Percentiles rank a stretch among this genome's conserved stretches.
Conservation (phyloP, 768 basidiomycete species). For the Cytidiella melzeri region DNA sequence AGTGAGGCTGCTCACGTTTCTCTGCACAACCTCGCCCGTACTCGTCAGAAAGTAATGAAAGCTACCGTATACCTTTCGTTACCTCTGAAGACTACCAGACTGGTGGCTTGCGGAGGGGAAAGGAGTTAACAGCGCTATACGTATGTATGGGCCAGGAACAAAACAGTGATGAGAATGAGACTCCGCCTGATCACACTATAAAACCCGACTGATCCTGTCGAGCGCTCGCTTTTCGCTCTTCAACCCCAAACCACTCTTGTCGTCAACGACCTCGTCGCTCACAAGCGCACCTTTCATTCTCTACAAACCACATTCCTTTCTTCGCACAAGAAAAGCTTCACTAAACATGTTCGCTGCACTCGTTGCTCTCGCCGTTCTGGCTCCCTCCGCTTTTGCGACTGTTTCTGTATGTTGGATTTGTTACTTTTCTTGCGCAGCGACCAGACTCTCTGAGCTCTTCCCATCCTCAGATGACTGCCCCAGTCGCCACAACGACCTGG, state of each 20-base stretch:
- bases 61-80: too few species aligned
- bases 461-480: constrained; percentile 47
- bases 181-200: constrained; percentile 9
- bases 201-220: constrained; percentile 1
- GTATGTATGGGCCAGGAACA: too few species aligned
- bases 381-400: constrained; percentile 47
- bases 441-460: background rate
- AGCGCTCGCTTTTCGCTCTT: constrained; percentile 6
- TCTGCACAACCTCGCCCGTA: too few species aligned
- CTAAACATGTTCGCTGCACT: constrained; percentile 47
- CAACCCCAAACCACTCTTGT: constrained; percentile 6
- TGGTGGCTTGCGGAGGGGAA: too few species aligned
- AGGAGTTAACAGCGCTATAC: too few species aligned
- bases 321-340: constrained; percentile 12
- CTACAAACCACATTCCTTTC: constrained; percentile 30
- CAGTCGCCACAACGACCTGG: constrained; percentile 40
- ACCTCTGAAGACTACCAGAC: too few species aligned
- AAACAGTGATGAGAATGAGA: constrained; percentile 12
- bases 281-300: constrained; percentile 31
- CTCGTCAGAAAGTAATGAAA: too few species aligned
- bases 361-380: constrained; percentile 41
- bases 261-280: constrained; percentile 12
- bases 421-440: constrained; percentile 7
- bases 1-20: too few species aligned
- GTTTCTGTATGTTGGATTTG: constrained; percentile 43